phyloP scores from a whole-genome alignment of 2,329 filamentous ascomycete genomes.

The Paraconiothyrium brasiliense region DNA sequence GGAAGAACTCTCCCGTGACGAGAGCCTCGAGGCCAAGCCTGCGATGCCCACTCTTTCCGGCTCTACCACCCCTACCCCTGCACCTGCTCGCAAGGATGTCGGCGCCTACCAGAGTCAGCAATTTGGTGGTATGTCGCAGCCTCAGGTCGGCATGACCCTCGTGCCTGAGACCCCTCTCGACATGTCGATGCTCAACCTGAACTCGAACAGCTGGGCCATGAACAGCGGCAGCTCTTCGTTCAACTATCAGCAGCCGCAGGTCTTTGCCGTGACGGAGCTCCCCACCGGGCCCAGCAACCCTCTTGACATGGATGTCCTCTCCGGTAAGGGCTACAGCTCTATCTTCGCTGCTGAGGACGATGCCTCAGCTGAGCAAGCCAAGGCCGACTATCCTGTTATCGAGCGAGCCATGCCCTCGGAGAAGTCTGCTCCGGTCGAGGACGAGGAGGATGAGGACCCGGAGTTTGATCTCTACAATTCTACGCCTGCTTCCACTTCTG shows the following conservation, averaged over 20 bases:
- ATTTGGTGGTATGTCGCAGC: conserved; percentile 58
- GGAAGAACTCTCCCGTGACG: conserved; percentile 53
- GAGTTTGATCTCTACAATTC: conserved; percentile 70
- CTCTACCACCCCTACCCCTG: conserved; percentile 42
- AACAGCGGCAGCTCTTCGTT: conserved; percentile 59
- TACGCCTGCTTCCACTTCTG: conserved; percentile 45
- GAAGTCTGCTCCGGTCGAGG: conserved; percentile 28
- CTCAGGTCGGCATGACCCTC: conserved; percentile 78
- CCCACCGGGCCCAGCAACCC: conserved; percentile 70
- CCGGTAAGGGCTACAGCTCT: conserved; percentile 68
- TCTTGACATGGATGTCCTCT: conserved; percentile 69
- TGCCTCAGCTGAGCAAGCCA: conserved; percentile 55
- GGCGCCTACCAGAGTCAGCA: conserved; percentile 67
- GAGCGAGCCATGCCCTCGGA: conserved; percentile 50
- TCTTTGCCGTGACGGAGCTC: conserved; percentile 77
- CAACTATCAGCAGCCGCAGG: conserved; percentile 67
- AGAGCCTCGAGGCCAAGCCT: conserved; percentile 44
- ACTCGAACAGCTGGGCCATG: conserved; percentile 57
- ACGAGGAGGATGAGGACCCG: conserved; percentile 64
- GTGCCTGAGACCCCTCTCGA: conserved; percentile 82
- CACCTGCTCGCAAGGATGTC: conserved; percentile 68
- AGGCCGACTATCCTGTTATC: conserved; percentile 61
- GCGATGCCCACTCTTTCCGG: conserved; percentile 39
- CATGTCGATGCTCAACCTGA: conserved; percentile 74
- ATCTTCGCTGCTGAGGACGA: conserved; percentile 46